These are phyloP conservation scores for Colletotrichum musicola DNA, from an alignment of 2,329 filamentous ascomycete species.

Conservation along the genomic window DNA sequence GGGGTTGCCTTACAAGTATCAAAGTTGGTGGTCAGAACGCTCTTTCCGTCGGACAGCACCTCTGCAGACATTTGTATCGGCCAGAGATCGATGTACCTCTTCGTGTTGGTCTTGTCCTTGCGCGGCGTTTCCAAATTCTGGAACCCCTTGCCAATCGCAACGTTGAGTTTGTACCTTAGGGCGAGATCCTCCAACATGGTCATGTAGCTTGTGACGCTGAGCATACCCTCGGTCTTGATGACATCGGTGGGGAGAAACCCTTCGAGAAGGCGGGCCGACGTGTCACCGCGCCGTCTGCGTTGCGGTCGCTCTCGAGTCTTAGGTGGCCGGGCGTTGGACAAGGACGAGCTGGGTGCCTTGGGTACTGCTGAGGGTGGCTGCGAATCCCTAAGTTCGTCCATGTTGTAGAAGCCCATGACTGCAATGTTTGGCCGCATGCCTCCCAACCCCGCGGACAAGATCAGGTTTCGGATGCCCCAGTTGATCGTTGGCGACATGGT, in stretches of 20 bases:
- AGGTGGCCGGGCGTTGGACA: slow-evolving; percentile 48
- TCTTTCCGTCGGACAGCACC: slow-evolving; percentile 74
- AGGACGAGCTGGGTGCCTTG: slow-evolving; percentile 55
- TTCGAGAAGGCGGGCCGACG: slow-evolving; percentile 67
- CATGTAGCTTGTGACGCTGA: slow-evolving; percentile 80
- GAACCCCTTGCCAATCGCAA: slow-evolving; percentile 87
- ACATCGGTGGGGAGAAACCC: slow-evolving; percentile 76
- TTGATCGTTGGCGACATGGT: slow-evolving; percentile 85
- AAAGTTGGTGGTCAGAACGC: slow-evolving; percentile 86
- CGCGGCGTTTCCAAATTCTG: slow-evolving; percentile 80
- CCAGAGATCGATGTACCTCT: slow-evolving; percentile 90
- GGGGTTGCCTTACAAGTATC: slow-evolving; percentile 77
- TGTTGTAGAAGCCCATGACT: slow-evolving; percentile 82
- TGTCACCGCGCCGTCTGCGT: slow-evolving; percentile 63
- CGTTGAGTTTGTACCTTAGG: slow-evolving; percentile 82
- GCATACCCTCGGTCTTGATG: slow-evolving; percentile 75
- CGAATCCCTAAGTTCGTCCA: slow-evolving; percentile 78
- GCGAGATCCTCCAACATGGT: slow-evolving; percentile 87
- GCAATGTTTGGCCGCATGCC: slow-evolving; percentile 93
- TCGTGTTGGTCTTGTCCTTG: slow-evolving; percentile 67
- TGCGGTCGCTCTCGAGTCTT: slow-evolving; percentile 48
- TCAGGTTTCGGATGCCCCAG: slow-evolving; percentile 87
- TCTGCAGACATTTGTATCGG: slow-evolving; percentile 95
- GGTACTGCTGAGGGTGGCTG: slow-evolving; percentile 69
- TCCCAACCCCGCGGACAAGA: slow-evolving; percentile 83